Percentiles rank a stretch among this genome's conserved stretches.
phyloP scores from a whole-genome alignment of 192 early-diverging fungal species.

The Coemansia sp. region DNA sequence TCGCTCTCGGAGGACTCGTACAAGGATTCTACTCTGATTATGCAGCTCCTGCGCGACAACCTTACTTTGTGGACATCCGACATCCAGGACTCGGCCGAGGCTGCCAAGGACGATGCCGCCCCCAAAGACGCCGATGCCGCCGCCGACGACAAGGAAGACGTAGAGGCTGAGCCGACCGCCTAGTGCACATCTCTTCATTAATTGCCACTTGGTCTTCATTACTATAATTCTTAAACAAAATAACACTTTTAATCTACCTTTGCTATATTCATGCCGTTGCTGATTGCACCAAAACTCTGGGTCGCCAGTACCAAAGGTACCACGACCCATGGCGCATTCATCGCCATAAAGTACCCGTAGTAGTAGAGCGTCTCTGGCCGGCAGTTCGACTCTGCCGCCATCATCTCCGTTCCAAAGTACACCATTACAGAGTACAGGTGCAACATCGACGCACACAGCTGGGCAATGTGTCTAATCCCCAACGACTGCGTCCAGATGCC shows the following conservation, averaged over 20 bases:
- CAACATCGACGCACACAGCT: conserved; percentile 59
- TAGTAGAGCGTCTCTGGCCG: conserved; percentile 62
- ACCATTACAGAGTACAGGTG: conserved; percentile 68
- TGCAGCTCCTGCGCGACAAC: conserved; percentile 98
- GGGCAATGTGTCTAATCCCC: conserved; percentile 50
- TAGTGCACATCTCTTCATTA: not conserved
- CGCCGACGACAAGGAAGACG: conserved; percentile 23
- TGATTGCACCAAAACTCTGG: conserved; percentile 12
- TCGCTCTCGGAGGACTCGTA: conserved; percentile 91
- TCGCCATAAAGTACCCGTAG: conserved; percentile 63
- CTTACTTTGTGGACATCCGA: conserved; percentile 96
- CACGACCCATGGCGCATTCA: conserved; percentile 68
- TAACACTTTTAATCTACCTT: not conserved
- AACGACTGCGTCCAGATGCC: conserved; percentile 30
- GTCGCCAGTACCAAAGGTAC: conserved; percentile 57
- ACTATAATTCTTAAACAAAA: not conserved
- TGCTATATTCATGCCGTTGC: conserved; percentile 13
- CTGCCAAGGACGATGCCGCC: conserved; percentile 25
- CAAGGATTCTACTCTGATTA: conserved; percentile 97
- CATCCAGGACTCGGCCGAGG: conserved; percentile 61
- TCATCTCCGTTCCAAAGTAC: conserved; percentile 63
- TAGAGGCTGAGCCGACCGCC: conserved; percentile 20
- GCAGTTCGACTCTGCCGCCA: conserved; percentile 57
- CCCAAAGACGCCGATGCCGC: conserved; percentile 18
- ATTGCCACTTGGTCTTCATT: not conserved